Conservation (phyloP, 164 flowering plant species). For the Warburgia ugandensis region DNA sequence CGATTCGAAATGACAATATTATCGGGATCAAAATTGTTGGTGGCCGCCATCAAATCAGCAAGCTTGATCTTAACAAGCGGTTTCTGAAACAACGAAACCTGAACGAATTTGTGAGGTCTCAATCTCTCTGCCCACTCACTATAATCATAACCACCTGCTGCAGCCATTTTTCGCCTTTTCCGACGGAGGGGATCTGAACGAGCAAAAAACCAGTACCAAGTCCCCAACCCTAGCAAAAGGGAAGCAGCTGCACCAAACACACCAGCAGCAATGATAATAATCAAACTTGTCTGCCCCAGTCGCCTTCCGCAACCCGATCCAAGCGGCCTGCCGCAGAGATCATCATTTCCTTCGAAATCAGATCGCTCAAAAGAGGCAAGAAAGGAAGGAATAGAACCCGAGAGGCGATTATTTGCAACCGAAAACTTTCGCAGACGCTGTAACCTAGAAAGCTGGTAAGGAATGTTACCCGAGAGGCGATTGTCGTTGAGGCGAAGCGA, state of each 20-base stretch:
- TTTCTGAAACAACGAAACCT: slow-evolving; percentile 60
- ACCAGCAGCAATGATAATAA: slow-evolving; percentile 51
- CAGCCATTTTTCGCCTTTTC: slow-evolving; percentile 13
- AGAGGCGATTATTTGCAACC: slow-evolving; percentile 21
- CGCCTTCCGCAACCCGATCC: slow-evolving; percentile 36
- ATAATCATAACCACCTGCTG: slow-evolving; percentile 20
- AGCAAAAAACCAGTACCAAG: slow-evolving; percentile 53
- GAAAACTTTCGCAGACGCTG: slow-evolving; percentile 17
- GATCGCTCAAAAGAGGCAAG: slow-evolving; percentile 4
- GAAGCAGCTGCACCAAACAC: slow-evolving; percentile 48
- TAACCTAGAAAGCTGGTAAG: slow-evolving; percentile 20
- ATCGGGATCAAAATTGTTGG: slow-evolving; percentile 34
- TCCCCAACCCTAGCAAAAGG: slow-evolving; percentile 34
- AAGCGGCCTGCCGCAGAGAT: slow-evolving; percentile 35
- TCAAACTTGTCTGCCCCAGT: slow-evolving; percentile 24
- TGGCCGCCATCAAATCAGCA: slow-evolving; percentile 51
- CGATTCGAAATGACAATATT: slow-evolving; percentile 32
- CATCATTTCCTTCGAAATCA: slow-evolving; percentile 26
- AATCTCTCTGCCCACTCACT: slow-evolving; percentile 38
- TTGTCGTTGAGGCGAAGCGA: slow-evolving; percentile 16
- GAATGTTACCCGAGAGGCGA: slow-evolving; percentile 23
- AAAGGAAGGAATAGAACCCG: slow-evolving; percentile 23
- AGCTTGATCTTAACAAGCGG: slow-evolving; percentile 59
- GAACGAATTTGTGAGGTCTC: slow-evolving; percentile 36
- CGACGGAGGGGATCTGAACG: slow-evolving; percentile 6